Evolutionary conservation across 345 rosid species (phyloP), one percentile per base, ranked within the genome.

Genomic region (Gossypium mustelinum): DNA sequence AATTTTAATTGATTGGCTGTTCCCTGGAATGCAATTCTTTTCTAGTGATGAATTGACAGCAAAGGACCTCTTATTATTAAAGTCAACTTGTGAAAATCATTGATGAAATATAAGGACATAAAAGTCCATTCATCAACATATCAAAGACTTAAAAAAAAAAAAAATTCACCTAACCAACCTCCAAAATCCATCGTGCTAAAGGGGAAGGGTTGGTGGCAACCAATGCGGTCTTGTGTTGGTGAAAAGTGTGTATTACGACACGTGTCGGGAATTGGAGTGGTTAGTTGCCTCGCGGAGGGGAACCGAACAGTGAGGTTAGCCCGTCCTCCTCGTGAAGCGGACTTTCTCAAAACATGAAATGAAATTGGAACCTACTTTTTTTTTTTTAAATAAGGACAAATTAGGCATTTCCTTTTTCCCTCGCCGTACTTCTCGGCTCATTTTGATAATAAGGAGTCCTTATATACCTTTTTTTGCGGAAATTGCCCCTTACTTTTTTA

Each of bases 381-480:
- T 54, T 47, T 44, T 54, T 47, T 43, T 64, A 63, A 16, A 54
- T 61, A 61, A 29, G 63, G 73, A 29, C 18, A 17, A 4, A 8
- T 34, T 10, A 5, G 44, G 17, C 29, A 55, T 7, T 68, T 68
- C 48, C 0, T 7, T 68, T 68, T 48, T 24, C 12, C 0, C n/a
- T 67, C 14, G 0, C 83, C 81, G 81, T 77, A 84, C 81, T 64
- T 79, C n/a, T 74, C 74, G 52, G 0, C 1, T 47, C 3, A 7
- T 76, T 34, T 51, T 55, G 79, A 78, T 76, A 76, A 74, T 11
- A 57, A 43, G 60, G 77, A 66, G 55, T 48, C 74, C 82, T 84
- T 76, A 68, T 82, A 75, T 73, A 9, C 57, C 52, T 34, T 4
- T 0, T 34, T 73, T 79, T 64, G 9, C 72, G 43, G 4, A 27